Percentiles rank a stretch among this genome's conserved stretches.
Evolutionary conservation across 257 asterid genomes (phyloP).

Genomic region (Nyctanthes arbortristis): DNA sequence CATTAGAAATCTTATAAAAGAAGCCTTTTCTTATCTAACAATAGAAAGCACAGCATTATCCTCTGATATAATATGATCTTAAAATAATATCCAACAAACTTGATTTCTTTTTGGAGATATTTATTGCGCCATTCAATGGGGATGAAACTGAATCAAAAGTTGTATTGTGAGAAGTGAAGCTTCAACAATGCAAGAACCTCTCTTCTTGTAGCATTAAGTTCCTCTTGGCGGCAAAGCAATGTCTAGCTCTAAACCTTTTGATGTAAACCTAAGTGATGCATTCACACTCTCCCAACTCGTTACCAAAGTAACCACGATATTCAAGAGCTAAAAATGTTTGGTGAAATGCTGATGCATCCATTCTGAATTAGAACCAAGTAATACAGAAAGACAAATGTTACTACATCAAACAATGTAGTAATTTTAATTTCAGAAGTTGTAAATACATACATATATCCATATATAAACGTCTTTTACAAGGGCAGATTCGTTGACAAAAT

Average conservation of each 20-base stretch:
- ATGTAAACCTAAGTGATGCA: slow-evolving; percentile 50
- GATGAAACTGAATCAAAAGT: slow-evolving; percentile 53
- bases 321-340: slow-evolving; percentile 61
- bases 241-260: slow-evolving; percentile 58
- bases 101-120: slow-evolving; percentile 68
- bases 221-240: slow-evolving; percentile 32
- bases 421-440: neutral
- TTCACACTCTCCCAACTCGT: slow-evolving; percentile 46
- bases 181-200: slow-evolving; percentile 40
- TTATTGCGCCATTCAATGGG: slow-evolving; percentile 47
- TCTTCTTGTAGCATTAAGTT: slow-evolving; percentile 44
- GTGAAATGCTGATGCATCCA: slow-evolving; percentile 64
- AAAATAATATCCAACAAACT: slow-evolving; percentile 35
- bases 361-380: slow-evolving; percentile 45
- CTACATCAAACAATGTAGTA: neutral
- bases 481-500: no score
- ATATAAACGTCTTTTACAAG: neutral
- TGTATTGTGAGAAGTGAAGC: slow-evolving; percentile 59
- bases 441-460: neutral
- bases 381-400: slow-evolving; percentile 7
- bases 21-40: neutral
- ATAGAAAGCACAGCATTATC: neutral
- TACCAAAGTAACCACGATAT: slow-evolving; percentile 37
- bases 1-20: slow-evolving; percentile 14
- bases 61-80: neutral